phyloP scores from a whole-genome alignment of 805 yeast species.

The Clavispora fructus region DNA sequence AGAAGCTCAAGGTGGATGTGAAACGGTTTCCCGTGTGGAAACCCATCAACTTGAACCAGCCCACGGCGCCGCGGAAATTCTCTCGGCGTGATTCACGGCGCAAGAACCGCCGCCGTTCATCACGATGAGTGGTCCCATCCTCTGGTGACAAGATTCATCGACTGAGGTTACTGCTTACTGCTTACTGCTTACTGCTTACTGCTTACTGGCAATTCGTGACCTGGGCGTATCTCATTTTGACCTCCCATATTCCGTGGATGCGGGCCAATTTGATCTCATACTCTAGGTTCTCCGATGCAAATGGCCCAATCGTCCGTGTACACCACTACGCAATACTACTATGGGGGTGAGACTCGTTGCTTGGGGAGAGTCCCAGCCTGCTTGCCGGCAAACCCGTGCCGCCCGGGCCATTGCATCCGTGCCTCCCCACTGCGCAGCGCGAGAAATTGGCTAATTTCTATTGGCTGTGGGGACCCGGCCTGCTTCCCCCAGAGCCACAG shows the following conservation, averaged over 20 bases:
- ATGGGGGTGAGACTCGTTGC: too few species aligned
- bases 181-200: too few species aligned
- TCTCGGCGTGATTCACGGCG: background rate
- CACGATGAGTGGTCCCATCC: background rate
- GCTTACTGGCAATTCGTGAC: too few species aligned
- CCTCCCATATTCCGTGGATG: too few species aligned
- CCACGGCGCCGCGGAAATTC: background rate
- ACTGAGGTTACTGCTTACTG: too few species aligned
- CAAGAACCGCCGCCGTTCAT: background rate
- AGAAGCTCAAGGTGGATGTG: slow-evolving; percentile 21
- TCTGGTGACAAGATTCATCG: too few species aligned
- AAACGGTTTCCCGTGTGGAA: slow-evolving; percentile 23
- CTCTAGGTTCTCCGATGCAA: too few species aligned
- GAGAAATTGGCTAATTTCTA: slow-evolving; percentile 2
- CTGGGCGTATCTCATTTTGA: too few species aligned
- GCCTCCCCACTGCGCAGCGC: background rate
- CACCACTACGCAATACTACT: too few species aligned
- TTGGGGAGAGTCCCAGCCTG: too few species aligned
- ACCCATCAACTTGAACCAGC: slow-evolving; percentile 15
- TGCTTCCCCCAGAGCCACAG: background rate
- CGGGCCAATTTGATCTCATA: too few species aligned
- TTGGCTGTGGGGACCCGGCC: slow-evolving; percentile 1
- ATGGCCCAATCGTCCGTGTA: too few species aligned
- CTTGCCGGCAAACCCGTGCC: background rate
- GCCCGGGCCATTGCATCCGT: background rate